These are phyloP conservation scores for Immersiella caudata DNA, from an alignment of 495 filamentous ascomycete species.

Conservation along the genomic window DNA sequence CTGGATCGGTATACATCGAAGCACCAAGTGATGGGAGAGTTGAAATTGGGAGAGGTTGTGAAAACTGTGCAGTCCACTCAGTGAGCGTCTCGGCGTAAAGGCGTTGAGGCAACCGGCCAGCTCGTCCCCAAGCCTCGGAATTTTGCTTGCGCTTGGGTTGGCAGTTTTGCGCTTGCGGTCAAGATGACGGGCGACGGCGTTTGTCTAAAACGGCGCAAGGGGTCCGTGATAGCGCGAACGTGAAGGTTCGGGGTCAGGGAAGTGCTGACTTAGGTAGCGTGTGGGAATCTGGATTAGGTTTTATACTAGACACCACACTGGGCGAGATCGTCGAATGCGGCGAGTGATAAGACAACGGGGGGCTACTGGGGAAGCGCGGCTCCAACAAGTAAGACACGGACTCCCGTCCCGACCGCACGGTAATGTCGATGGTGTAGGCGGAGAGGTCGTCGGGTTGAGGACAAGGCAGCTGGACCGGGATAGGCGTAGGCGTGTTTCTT, in stretches of 20 bases:
- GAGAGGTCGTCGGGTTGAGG: conserved; percentile 14
- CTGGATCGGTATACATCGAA: conserved; percentile 25
- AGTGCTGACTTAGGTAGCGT: conserved; percentile 28
- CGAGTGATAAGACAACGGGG: conserved; percentile 15
- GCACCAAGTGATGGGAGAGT: not conserved
- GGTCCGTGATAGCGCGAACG: conserved; percentile 5
- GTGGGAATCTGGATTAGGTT: conserved; percentile 26
- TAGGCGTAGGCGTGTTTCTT: conserved; percentile 20
- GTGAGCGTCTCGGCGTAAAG: not conserved
- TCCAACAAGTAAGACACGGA: conserved; percentile 11
- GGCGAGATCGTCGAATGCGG: conserved; percentile 5
- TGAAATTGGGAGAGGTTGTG: too few species aligned
- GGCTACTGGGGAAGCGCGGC: conserved; percentile 15
- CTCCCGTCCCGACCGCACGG: conserved; percentile 18
- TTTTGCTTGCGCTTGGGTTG: not conserved
- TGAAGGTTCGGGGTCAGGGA: conserved; percentile 22
- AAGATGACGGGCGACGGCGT: not conserved
- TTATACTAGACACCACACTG: conserved; percentile 27
- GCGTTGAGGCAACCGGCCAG: not conserved
- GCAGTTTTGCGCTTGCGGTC: not conserved
- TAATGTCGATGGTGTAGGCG: conserved; percentile 9
- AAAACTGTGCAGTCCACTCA: too few species aligned
- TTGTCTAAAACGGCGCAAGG: not conserved
- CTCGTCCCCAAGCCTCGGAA: not conserved
- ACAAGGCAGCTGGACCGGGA: conserved; percentile 20